Evolutionary conservation across 352 stramenopile genomes (phyloP).

Genomic region (Lagenidium giganteum): DNA sequence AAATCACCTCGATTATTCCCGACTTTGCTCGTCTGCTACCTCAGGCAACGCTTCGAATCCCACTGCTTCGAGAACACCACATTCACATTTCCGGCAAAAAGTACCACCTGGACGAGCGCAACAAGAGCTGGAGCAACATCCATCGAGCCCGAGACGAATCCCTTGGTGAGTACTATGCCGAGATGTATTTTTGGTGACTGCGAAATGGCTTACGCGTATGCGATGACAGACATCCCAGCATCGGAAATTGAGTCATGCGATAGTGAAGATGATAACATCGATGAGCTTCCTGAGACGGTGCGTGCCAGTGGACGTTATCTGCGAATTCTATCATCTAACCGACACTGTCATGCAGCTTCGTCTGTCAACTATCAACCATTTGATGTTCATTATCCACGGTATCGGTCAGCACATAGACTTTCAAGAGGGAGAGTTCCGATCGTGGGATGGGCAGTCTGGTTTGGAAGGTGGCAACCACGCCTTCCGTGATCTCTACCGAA

Average conservation of each 20-base stretch:
- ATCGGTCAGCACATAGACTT: conserved; percentile 86
- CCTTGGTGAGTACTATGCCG: conserved; percentile 19
- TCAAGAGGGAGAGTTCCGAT: conserved; percentile 78
- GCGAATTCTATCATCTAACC: background rate
- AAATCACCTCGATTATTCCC: conserved; percentile 65
- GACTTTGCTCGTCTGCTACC: conserved; percentile 78
- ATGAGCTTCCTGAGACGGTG: conserved; percentile 73
- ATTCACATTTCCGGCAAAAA: conserved; percentile 18
- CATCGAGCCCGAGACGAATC: conserved; percentile 24
- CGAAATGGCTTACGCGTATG: too few species aligned
- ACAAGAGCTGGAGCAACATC: conserved; percentile 65
- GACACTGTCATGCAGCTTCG: conserved; percentile 38
- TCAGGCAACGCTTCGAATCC: conserved; percentile 50
- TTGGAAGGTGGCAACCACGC: conserved; percentile 75
- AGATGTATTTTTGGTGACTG: background rate
- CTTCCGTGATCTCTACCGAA: conserved; percentile 72
- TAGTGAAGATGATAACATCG: conserved; percentile 60
- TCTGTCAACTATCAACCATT: conserved; percentile 69
- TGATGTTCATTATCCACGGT: conserved; percentile 85
- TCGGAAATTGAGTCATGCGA: conserved; percentile 18
- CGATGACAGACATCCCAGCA: too few species aligned
- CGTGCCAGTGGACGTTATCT: background rate
- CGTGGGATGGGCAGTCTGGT: conserved; percentile 64
- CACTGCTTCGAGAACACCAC: conserved; percentile 67
- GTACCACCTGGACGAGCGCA: conserved; percentile 22